Percentiles rank a stretch among this genome's conserved stretches.
These are phyloP conservation scores for Chamaecyparis obtusa DNA, from an alignment of 75 land plant species.

Conservation along the genomic window DNA sequence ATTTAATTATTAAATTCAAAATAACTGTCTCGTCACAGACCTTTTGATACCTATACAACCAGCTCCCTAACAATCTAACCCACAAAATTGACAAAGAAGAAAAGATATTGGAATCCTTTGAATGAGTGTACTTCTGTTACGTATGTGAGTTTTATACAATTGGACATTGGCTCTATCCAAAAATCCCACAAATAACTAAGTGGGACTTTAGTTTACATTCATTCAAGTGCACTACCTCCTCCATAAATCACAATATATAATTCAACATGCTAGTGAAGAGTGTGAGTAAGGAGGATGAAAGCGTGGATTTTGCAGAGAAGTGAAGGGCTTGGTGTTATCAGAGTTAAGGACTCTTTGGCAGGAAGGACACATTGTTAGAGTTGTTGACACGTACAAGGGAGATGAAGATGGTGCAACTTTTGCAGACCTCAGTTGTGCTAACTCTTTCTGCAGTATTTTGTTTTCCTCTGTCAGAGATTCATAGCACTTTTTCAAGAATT, in stretches of 20 bases:
- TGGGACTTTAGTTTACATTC: background rate
- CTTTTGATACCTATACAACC: too few relatives aligned
- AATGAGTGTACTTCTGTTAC: too few relatives aligned
- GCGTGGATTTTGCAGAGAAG: background rate
- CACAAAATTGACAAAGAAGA: too few relatives aligned
- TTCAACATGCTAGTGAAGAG: background rate
- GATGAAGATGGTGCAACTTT: slow-evolving; percentile 36
- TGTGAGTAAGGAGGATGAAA: background rate
- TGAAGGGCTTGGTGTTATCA: background rate
- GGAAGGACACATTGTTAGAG: slow-evolving; percentile 70
- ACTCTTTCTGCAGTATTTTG: slow-evolving; percentile 60
- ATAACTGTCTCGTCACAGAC: too few relatives aligned
- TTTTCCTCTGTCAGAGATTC: slow-evolving; percentile 68
- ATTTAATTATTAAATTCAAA: too few relatives aligned
- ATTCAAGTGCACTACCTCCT: background rate
- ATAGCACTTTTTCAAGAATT: slow-evolving; percentile 61
- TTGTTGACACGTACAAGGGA: slow-evolving; percentile 18
- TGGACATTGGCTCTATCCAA: background rate
- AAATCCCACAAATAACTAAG: background rate
- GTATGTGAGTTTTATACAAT: background rate
- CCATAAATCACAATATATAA: background rate
- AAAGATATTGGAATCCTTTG: too few relatives aligned
- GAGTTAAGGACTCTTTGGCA: slow-evolving; percentile 48
- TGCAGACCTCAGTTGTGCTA: slow-evolving; percentile 55
- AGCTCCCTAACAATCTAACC: too few relatives aligned